Evolutionary conservation across 371 early-diverging fungal genomes (phyloP), one percentile per base, ranked within the genome.

Genomic region (Rhizomucor miehei): DNA sequence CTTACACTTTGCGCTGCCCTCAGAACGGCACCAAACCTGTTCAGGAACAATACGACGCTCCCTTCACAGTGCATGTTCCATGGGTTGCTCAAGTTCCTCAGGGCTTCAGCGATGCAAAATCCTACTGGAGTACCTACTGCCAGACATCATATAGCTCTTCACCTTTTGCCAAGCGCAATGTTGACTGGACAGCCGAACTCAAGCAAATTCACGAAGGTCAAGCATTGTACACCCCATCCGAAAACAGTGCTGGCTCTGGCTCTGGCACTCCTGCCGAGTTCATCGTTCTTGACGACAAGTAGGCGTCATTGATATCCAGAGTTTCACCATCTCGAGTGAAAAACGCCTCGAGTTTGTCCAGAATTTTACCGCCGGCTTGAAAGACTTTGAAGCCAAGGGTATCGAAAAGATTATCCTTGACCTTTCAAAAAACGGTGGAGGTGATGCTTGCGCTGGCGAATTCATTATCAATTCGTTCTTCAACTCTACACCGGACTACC

Each of bases 381-480:
- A 71, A 52, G 41, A 63, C 5, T 77, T 77, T 59, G 70, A 69
- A 44, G 48, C 53, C 24, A 59, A 74, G 2, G 72, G 72, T 3
- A 57, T 77, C 24, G 66, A 73, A 34, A 77, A 73, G 45, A 71
- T 77, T 23, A 77, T 77, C 47, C 40, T 77, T 21, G 69, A 77
- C 49, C 63, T 77, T 10, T 77, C 77, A 5, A 59, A 69, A 10
- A 77, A 77, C 43, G 77, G 77, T 38, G 77, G 77, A 19, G 77
- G 77, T 38, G 77, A 77, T 60, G 77, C 77, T 3, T 77, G 77
- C 60, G 77, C 77, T 20, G 77, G 77, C 44, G 77, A 77, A 54
- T 77, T 71, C 43, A 52, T 77, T 20, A 77, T 77, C 57, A 71
- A 65, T 16, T 69, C 74, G 1, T 67, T 77, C 51, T 71, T 73